Conservation (phyloP, 2,329 filamentous ascomycete species). For the Fusarium phyllophilum region DNA sequence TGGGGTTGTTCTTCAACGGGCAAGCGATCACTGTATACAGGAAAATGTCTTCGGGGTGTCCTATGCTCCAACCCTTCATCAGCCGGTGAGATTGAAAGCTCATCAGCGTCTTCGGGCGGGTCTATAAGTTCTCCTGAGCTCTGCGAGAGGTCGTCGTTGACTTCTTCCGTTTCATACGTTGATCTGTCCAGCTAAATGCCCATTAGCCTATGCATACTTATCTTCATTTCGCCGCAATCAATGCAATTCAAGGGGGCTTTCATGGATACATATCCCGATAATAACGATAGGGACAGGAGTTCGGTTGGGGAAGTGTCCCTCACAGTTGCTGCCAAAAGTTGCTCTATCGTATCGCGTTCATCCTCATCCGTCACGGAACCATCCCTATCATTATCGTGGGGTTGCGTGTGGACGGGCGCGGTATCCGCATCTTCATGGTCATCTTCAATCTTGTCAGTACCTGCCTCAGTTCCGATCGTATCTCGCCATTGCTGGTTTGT, state of each 20-base stretch:
- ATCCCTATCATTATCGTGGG: neutral
- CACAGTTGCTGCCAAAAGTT: conserved; percentile 1
- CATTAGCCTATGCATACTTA: conserved; percentile 2
- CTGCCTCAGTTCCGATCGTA: neutral
- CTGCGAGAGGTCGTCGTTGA: neutral
- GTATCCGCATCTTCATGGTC: neutral
- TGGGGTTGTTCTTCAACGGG: conserved; percentile 32
- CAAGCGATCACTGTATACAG: conserved; percentile 38
- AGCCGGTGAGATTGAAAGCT: neutral
- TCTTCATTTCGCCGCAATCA: neutral
- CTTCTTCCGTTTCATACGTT: neutral
- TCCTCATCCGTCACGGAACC: neutral
- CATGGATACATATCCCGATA: neutral
- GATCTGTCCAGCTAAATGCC: neutral
- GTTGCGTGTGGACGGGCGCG: neutral
- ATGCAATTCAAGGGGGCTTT: neutral
- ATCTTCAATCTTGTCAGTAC: neutral
- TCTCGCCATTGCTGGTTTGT: too few species aligned
- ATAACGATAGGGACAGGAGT: neutral
- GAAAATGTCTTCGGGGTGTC: conserved; percentile 9
- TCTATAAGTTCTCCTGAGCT: neutral
- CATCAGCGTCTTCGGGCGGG: neutral
- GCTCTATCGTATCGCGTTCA: neutral
- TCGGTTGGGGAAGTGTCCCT: neutral
- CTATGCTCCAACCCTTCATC: neutral